Conservation (phyloP, 371 early-diverging fungal genomes). For the Parasitella parasitica region DNA sequence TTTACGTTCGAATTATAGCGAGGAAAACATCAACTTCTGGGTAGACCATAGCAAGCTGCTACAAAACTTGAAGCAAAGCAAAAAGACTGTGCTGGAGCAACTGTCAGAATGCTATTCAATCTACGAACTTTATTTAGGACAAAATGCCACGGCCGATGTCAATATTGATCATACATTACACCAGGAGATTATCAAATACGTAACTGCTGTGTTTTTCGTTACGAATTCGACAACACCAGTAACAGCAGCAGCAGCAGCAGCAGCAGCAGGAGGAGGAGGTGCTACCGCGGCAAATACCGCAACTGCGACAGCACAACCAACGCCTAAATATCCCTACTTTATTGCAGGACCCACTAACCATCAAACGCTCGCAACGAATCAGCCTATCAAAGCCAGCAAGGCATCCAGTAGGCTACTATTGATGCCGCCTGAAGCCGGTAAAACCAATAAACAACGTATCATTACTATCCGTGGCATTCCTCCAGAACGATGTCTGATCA, state of each 20-base stretch:
- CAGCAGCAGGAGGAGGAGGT: neutral
- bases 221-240: neutral
- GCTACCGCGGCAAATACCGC: no score
- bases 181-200: conserved; percentile 39
- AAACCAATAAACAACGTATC: neutral
- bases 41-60: conserved; percentile 45
- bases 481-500: conserved; percentile 18
- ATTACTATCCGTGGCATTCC: conserved; percentile 2
- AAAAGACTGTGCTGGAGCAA: conserved; percentile 27
- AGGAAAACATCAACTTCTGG: conserved; percentile 65
- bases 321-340: neutral
- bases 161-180: conserved; percentile 54
- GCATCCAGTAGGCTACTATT: conserved; percentile 1
- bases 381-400: neutral
- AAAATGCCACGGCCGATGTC: conserved; percentile 48
- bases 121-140: conserved; percentile 56
- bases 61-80: conserved; percentile 14
- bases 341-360: neutral
- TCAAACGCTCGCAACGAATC: neutral
- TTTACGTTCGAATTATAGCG: conserved; percentile 61
- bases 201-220: conserved; percentile 21
- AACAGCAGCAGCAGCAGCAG: neutral
- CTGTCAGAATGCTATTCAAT: conserved; percentile 54
- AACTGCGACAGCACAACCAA: neutral
- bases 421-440: conserved; percentile 7